These are phyloP conservation scores for Pontederia crassipes DNA, from an alignment of 176 grass and related monocot genomes.

Conservation along the genomic window DNA sequence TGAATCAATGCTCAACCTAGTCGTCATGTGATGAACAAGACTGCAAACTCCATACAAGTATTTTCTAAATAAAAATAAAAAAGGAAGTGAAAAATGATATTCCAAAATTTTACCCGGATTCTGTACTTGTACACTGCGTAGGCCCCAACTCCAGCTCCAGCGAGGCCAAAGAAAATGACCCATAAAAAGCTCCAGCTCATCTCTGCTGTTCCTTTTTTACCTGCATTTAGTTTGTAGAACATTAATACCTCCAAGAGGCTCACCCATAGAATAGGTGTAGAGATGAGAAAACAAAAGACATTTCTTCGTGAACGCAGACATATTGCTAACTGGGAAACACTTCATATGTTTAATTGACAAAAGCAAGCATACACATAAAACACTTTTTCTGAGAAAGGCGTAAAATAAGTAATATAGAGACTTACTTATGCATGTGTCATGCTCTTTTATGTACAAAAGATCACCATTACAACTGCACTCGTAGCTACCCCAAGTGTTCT, in stretches of 20 bases:
- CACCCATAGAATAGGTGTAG: background rate
- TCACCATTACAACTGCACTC: slow-evolving; percentile 66
- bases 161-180: slow-evolving; percentile 69
- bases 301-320: too few relatives aligned
- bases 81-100: background rate
- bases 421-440: slow-evolving; percentile 97
- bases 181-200: slow-evolving; percentile 77
- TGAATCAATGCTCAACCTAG: too few relatives aligned
- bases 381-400: too few relatives aligned
- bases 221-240: slow-evolving; percentile 24
- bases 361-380: too few relatives aligned
- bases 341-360: too few relatives aligned
- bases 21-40: background rate
- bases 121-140: slow-evolving; percentile 93
- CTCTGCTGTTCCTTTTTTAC: slow-evolving; percentile 44
- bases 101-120: slow-evolving; percentile 40
- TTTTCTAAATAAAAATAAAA: background rate
- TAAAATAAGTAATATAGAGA: background rate
- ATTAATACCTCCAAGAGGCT: background rate
- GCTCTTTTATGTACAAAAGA: slow-evolving; percentile 85
- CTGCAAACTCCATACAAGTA: background rate
- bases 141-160: slow-evolving; percentile 42
- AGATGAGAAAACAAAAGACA: background rate
- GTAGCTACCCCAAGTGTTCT: slow-evolving; percentile 92
- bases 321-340: too few relatives aligned